Evolutionary conservation across 805 yeast species (phyloP).

Genomic region (Candida wancherniae): DNA sequence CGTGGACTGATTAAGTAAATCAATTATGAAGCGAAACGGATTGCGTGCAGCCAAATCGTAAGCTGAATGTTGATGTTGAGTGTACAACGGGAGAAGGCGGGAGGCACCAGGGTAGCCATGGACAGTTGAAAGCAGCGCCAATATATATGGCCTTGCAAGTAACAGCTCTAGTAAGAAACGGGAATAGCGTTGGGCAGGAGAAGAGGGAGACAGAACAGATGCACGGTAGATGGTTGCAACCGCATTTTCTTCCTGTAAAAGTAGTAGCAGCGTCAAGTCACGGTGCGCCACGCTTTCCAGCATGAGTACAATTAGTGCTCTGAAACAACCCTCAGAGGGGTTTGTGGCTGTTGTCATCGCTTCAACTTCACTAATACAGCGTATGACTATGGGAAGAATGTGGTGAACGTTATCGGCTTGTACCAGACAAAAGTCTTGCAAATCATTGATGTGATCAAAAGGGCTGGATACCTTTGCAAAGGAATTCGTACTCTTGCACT

Average conservation of each 20-base stretch:
- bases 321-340: conserved; percentile 7
- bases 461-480: conserved; percentile 5
- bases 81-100: conserved; percentile 5
- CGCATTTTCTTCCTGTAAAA: conserved; percentile 9
- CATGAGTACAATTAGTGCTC: conserved; percentile 5
- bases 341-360: conserved; percentile 2
- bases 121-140: conserved; percentile 3
- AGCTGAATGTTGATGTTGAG: conserved; percentile 9
- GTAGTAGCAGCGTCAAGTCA: conserved; percentile 7
- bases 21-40: conserved; percentile 12
- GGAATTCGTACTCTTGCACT: neutral
- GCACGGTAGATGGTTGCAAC: conserved; percentile 8
- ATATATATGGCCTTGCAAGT: conserved; percentile 5
- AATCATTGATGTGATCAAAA: conserved; percentile 5
- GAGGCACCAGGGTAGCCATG: conserved; percentile 11
- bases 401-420: conserved; percentile 1
- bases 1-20: conserved; percentile 12
- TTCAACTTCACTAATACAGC: conserved; percentile 1
- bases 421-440: conserved; percentile 2
- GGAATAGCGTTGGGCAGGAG: conserved; percentile 7
- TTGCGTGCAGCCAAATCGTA: conserved; percentile 9
- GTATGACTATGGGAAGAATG: neutral
- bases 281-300: conserved; percentile 10
- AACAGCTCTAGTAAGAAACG: conserved; percentile 7
- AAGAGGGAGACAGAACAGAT: conserved; percentile 5